Evolutionary conservation across 2,329 filamentous ascomycete species (phyloP).

Genomic region (Trichoderma atrobrunneum): DNA sequence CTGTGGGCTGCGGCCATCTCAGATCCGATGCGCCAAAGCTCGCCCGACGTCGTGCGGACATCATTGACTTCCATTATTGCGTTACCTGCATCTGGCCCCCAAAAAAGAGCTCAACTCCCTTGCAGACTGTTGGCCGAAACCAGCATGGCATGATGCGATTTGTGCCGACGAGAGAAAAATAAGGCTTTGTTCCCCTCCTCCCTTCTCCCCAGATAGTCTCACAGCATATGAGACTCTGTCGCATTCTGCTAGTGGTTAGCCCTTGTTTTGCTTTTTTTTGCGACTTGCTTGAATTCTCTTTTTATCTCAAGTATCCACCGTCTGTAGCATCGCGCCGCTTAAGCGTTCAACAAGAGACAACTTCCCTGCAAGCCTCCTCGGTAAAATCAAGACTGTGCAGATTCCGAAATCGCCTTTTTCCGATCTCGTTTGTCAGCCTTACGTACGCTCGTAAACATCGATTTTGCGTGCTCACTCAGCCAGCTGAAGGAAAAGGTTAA

Average conservation of each 20-base stretch:
- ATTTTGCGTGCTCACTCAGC: slow-evolving; percentile 16
- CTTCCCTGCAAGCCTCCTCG: slow-evolving; percentile 12
- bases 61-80: slow-evolving; percentile 15
- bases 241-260: not conserved
- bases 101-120: not conserved
- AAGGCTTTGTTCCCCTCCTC: not conserved
- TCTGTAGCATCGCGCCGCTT: not conserved
- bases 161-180: not conserved
- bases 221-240: slow-evolving; percentile 14
- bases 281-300: not conserved
- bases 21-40: slow-evolving; percentile 17
- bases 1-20: slow-evolving; percentile 10
- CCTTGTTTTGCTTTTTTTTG: slow-evolving; percentile 2
- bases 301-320: not conserved
- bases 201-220: not conserved
- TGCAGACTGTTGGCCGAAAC: slow-evolving; percentile 4
- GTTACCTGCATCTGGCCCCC: slow-evolving; percentile 17
- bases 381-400: not conserved
- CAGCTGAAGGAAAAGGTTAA: slow-evolving; percentile 11
- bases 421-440: slow-evolving; percentile 13
- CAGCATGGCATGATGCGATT: not conserved
- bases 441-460: slow-evolving; percentile 9
- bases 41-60: slow-evolving; percentile 15
- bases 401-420: not conserved
- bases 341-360: not conserved